These are phyloP conservation scores for Neoarthrinium moseri DNA, from an alignment of 2,329 filamentous ascomycete species.

Conservation along the genomic window DNA sequence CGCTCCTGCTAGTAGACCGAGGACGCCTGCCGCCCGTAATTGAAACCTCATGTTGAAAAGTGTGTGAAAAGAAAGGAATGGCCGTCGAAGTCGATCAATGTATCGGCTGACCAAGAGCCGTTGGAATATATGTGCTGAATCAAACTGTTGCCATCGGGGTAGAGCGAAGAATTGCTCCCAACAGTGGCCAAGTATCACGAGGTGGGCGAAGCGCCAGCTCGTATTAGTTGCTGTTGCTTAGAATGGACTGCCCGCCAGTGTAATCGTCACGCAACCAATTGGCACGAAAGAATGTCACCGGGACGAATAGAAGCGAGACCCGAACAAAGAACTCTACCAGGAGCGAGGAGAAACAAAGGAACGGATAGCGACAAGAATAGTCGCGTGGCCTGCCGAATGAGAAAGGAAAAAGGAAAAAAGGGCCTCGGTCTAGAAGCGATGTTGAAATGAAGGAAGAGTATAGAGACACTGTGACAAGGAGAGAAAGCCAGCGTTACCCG, in stretches of 20 bases:
- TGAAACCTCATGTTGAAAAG: slow-evolving; percentile 21
- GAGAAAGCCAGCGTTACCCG: slow-evolving; percentile 1
- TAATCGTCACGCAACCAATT: background rate
- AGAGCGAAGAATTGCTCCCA: too few species aligned
- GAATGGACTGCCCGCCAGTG: too few species aligned
- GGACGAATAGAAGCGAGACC: slow-evolving; percentile 16
- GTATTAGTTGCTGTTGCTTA: too few species aligned
- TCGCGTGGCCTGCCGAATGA: slow-evolving; percentile 20
- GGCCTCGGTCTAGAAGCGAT: slow-evolving; percentile 23
- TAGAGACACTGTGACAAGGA: slow-evolving; percentile 1
- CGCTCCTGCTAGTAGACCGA: slow-evolving; percentile 26
- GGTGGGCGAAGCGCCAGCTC: background rate
- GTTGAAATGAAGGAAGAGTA: slow-evolving; percentile 12
- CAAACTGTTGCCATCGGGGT: too few species aligned
- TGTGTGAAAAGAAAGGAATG: background rate
- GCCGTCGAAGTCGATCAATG: slow-evolving; percentile 4
- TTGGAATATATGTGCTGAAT: too few species aligned
- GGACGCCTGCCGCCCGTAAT: slow-evolving; percentile 19
- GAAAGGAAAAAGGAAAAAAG: slow-evolving; percentile 18
- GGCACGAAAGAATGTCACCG: slow-evolving; percentile 16
- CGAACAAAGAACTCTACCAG: slow-evolving; percentile 26
- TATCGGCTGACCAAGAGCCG: slow-evolving; percentile 1
- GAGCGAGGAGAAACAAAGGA: slow-evolving; percentile 20
- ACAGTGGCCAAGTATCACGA: too few species aligned
- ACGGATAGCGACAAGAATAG: slow-evolving; percentile 10